These are phyloP conservation scores for Penicillium janthinellum DNA, from an alignment of 2,329 filamentous ascomycete species.

Conservation along the genomic window DNA sequence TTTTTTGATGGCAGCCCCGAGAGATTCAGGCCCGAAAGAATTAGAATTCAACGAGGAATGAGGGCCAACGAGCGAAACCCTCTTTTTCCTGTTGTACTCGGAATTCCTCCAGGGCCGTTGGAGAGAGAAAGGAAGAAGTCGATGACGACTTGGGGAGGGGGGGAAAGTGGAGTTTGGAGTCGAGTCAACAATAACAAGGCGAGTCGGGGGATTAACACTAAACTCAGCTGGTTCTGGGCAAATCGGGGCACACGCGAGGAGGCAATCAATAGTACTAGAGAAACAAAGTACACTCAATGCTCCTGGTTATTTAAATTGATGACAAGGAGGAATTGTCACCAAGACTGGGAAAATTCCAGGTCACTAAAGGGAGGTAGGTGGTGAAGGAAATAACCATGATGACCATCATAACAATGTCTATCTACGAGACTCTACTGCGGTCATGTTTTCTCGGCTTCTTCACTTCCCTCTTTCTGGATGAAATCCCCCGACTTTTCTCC, in stretches of 20 bases:
- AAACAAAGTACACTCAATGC: background rate
- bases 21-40: background rate
- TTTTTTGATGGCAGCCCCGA: background rate
- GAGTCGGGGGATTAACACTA: slow-evolving; percentile 21
- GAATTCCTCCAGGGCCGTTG: slow-evolving; percentile 9
- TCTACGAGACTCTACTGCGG: background rate
- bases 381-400: background rate
- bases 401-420: background rate
- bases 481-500: background rate
- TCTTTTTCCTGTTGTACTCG: background rate
- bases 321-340: background rate
- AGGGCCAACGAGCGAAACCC: slow-evolving; percentile 14
- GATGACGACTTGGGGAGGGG: slow-evolving; percentile 8
- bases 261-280: slow-evolving; percentile 18
- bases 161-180: slow-evolving; percentile 19
- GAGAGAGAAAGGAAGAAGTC: slow-evolving; percentile 5
- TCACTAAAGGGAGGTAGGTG: background rate
- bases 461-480: background rate
- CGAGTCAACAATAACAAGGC: slow-evolving; percentile 23
- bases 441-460: background rate
- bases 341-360: background rate
- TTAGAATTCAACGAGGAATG: slow-evolving; percentile 16
- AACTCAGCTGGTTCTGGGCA: slow-evolving; percentile 17
- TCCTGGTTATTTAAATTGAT: background rate
- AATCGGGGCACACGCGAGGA: slow-evolving; percentile 24